These are phyloP conservation scores for Daphne laureola DNA, from an alignment of 441 rosid species.

Conservation along the genomic window DNA sequence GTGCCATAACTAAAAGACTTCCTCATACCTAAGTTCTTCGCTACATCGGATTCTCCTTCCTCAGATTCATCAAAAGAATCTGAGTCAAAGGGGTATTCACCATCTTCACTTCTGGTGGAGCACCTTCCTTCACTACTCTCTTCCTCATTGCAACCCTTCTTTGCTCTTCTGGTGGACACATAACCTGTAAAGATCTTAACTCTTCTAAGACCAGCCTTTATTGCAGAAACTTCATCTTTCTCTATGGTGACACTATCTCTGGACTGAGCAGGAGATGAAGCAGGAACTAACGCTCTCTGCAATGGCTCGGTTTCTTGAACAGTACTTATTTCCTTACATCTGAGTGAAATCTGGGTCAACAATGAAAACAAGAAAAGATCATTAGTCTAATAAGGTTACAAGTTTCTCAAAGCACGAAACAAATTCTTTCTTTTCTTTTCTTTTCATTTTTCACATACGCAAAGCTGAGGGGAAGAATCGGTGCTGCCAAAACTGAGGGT, in stretches of 20 bases:
- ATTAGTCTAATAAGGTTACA: too few species aligned
- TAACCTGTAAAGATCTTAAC: constrained; percentile 64
- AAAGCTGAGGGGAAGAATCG: constrained; percentile 47
- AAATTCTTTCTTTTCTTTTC: too few species aligned
- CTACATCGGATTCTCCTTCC: constrained; percentile 65
- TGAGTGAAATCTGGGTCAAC: too few species aligned
- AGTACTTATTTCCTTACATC: constrained; percentile 1
- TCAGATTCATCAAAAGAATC: constrained; percentile 68
- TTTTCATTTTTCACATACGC: constrained; percentile 32
- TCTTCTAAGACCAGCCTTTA: constrained; percentile 75
- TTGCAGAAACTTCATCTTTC: constrained; percentile 66
- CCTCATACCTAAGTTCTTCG: constrained; percentile 30
- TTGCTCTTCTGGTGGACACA: constrained; percentile 53
- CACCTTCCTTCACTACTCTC: constrained; percentile 59
- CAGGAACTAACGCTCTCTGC: constrained; percentile 50
- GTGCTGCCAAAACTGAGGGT: constrained; percentile 30
- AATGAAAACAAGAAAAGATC: too few species aligned
- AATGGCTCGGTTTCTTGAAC: constrained; percentile 40
- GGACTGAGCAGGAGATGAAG: constrained; percentile 40
- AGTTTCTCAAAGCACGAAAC: too few species aligned
- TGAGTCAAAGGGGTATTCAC: constrained; percentile 74
- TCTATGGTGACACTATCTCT: constrained; percentile 40
- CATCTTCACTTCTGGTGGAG: constrained; percentile 58
- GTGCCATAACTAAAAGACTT: constrained; percentile 76
- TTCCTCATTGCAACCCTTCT: constrained; percentile 52